A percentile compares a stretch with the other conserved stretches of the same genome.
phyloP scores from a whole-genome alignment of 805 yeast genomes.

The Komagataella mondaviorum region DNA sequence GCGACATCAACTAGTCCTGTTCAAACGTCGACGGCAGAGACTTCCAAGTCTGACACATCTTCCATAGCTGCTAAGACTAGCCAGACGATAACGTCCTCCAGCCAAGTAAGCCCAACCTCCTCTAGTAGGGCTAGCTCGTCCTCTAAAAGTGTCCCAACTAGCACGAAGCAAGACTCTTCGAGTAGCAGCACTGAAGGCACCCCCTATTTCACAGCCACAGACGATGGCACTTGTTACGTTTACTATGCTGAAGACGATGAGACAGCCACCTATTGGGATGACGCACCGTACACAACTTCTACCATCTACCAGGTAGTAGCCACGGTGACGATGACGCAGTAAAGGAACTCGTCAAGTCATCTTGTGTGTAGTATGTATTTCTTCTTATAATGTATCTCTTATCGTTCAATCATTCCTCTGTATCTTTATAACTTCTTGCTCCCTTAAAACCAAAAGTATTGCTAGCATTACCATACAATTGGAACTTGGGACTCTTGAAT shows the following conservation, averaged over 20 bases:
- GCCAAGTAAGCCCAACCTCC: constrained; percentile 4
- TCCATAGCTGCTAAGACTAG: neutral
- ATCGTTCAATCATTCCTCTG: neutral
- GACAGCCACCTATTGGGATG: constrained; percentile 12
- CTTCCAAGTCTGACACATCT: neutral
- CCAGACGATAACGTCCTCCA: neutral
- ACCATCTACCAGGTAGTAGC: constrained; percentile 20
- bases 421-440: neutral
- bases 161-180: constrained; percentile 4
- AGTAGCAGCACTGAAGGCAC: constrained; percentile 7
- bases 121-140: constrained; percentile 2
- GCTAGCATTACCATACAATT: neutral
- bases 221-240: constrained; percentile 19
- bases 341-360: neutral
- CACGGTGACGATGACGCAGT: constrained; percentile 16
- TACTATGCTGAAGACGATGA: constrained; percentile 20
- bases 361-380: neutral
- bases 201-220: constrained; percentile 17
- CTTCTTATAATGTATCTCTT: neutral
- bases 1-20: neutral
- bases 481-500: neutral
- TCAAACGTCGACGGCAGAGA: neutral
- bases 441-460: neutral
- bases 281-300: constrained; percentile 16
- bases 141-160: constrained; percentile 4